Percentiles rank a stretch among this genome's conserved stretches.
phyloP scores from a whole-genome alignment of 257 asterid species.

The Oldenlandia corymbosa region DNA sequence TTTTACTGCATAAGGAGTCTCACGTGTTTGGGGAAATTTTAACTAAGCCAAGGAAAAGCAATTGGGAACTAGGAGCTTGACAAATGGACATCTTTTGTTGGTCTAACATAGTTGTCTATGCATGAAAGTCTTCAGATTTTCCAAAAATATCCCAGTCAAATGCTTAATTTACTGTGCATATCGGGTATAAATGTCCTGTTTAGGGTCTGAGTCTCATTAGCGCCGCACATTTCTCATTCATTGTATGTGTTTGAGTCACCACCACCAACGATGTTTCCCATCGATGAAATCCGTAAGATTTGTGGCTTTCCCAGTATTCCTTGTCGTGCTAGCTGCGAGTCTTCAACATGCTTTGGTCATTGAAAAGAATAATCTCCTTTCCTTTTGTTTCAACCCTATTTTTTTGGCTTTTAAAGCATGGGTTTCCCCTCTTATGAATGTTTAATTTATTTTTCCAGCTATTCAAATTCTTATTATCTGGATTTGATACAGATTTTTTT shows the following conservation, averaged over 20 bases:
- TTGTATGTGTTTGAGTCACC: neutral
- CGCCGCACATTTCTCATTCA: slow-evolving; percentile 2
- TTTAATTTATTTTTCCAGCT: neutral
- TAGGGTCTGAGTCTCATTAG: neutral
- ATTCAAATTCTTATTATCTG: too few species aligned
- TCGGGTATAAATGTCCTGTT: neutral
- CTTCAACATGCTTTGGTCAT: slow-evolving; percentile 9
- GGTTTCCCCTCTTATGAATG: neutral
- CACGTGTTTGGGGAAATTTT: neutral
- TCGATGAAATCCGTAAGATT: slow-evolving; percentile 6
- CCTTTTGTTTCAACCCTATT: neutral
- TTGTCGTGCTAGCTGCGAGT: slow-evolving; percentile 12
- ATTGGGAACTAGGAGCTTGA: slow-evolving; percentile 3
- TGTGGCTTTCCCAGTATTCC: slow-evolving; percentile 7
- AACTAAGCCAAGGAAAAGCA: neutral
- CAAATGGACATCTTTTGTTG: slow-evolving; percentile 12
- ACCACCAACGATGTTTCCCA: slow-evolving; percentile 5
- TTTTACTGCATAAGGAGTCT: neutral
- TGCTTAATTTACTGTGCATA: slow-evolving; percentile 4
- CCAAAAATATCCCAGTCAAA: slow-evolving; percentile 1
- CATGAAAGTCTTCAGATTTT: neutral
- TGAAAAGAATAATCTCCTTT: neutral
- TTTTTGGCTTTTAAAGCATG: slow-evolving; percentile 2
- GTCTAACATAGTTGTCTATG: neutral
- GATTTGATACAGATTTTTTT: too few species aligned